These are phyloP conservation scores for Pyronema domesticum DNA, from an alignment of 495 filamentous ascomycete genomes.

Conservation along the genomic window DNA sequence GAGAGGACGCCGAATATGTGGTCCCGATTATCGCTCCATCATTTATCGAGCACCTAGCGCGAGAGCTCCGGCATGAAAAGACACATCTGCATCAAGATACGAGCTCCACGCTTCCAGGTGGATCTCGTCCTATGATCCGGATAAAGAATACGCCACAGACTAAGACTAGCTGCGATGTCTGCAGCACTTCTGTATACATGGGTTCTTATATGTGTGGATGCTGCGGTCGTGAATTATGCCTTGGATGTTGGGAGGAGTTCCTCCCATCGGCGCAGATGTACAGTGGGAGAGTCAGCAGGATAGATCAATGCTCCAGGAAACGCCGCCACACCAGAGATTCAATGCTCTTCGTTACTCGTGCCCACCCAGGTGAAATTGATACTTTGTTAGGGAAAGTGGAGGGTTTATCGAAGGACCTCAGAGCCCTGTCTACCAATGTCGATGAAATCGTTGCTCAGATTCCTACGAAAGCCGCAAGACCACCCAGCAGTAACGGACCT, in stretches of 20 bases:
- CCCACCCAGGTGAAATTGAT: conserved; percentile 13
- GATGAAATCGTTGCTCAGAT: conserved; percentile 2
- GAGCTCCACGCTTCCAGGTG: background rate
- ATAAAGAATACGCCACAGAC: conserved; percentile 9
- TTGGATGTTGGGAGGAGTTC: conserved; percentile 23
- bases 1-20: conserved; percentile 9
- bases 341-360: conserved; percentile 20
- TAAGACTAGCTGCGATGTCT: conserved; percentile 20
- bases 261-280: conserved; percentile 1
- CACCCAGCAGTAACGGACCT: conserved; percentile 3
- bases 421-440: background rate
- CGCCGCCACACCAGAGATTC: conserved; percentile 10
- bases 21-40: conserved; percentile 13
- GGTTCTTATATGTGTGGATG: conserved; percentile 23
- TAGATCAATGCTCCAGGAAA: conserved; percentile 11
- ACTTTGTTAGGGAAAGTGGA: background rate
- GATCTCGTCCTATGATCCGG: conserved; percentile 13
- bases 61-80: conserved; percentile 15
- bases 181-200: conserved; percentile 20
- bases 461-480: conserved; percentile 4
- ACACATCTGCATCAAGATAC: conserved; percentile 5
- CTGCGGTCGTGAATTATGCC: conserved; percentile 22
- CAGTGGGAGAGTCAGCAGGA: background rate
- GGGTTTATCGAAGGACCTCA: background rate
- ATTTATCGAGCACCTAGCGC: conserved; percentile 13